Evolutionary conservation across 768 basidiomycete species (phyloP), one percentile per base, ranked within the genome.

Genomic region (Guyanaporus albipodus): DNA sequence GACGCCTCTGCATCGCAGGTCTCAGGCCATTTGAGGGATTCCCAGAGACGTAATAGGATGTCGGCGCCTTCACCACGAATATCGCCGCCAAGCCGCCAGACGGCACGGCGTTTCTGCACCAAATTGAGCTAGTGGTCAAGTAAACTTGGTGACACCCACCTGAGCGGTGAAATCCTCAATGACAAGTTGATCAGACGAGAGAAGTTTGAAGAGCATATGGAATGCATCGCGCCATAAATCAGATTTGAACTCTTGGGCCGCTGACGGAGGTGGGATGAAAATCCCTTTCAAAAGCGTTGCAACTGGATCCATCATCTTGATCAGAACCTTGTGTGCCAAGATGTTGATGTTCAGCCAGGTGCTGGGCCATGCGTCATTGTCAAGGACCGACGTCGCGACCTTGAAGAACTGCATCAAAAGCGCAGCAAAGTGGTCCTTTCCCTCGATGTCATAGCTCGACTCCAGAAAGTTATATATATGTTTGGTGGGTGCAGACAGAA

Each of bases 121-220:
- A 11, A 42, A 42, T 26, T 52, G 17, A 56, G 48, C 28, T 35
- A 11, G 24, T 32, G 19, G 46, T 45, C 17, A 27, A 26, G n/a
- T 22, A 49, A 45, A 23, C 41, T 24, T 9, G 45, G 17, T 12
- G 28, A 14, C 35, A 52, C 70, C 29, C 48, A 87, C 91, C 78
- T 95, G 95, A 2, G 93, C 90, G 58, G 84, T 91, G 52, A 94
- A 93, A 51, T 97, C 91, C 64, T 98, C 95, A 38, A 97, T 92
- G 14, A 91, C 83, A 15, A 97, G 76, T 47, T 93, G 91, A 38
- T 94, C 89, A 4, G 91, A 95, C 5, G 91, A 87, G 23, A 95
- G 72, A 27, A 96, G 73, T 50, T 84, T 86, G 54, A 97, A 75
- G 8, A 96, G 72, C 76, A 93, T 86, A 42, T 78, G 74, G 55